Base-by-base conservation (phyloP, 495 filamentous ascomycete species). In the Cercophora sp. region DNA sequence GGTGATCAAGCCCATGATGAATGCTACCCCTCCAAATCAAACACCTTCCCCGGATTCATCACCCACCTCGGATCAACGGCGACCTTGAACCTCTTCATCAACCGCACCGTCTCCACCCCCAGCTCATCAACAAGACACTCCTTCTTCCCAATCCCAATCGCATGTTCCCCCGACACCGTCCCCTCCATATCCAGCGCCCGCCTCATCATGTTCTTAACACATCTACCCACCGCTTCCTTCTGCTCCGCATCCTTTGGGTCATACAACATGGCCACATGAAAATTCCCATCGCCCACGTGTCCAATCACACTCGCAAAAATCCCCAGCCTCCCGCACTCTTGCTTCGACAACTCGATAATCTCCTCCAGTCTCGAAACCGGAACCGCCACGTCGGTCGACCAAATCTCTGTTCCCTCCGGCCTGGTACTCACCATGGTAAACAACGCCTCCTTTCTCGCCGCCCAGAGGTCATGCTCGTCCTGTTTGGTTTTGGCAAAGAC, bases 381-480 rank as follows among this genome's bases (percentile, higher is more conserved):
- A 8, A 89, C 85, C 1, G 84, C 80, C 20, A 86, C 84, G 65
- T 89, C 85, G 4, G 85, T 88, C 11, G 79, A 81, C 81, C 82
- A 87, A 22, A 86, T 74, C 46, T 82, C 76, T 2, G 74, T 70
- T 8, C 75, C 79, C 37, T 79, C 73, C 48, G 70, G 67, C 22
- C 63, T 50, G 26, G 63, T 67, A 44, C 78, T 71, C 2, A 77
- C 73, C 63, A 80, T 69, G 42, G 72, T 77, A 75, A 84, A 88
- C 6, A 87, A 64, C 0, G 79, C 77, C 59, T 86, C 79, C 52
- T 87, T 89, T 25, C 85, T 69, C 15, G 85, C 85, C 8, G 73
- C 76, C 85, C 85, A 89, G 25, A 88, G 67, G 45, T 82, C 79
- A 31, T 77, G 71, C 43, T 75, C 79, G 56, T 88, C 83, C 20